A percentile compares a stretch with the other conserved stretches of the same genome.
phyloP scores from a whole-genome alignment of 1,139 yeast genomes.

The Candida glucosophila region DNA sequence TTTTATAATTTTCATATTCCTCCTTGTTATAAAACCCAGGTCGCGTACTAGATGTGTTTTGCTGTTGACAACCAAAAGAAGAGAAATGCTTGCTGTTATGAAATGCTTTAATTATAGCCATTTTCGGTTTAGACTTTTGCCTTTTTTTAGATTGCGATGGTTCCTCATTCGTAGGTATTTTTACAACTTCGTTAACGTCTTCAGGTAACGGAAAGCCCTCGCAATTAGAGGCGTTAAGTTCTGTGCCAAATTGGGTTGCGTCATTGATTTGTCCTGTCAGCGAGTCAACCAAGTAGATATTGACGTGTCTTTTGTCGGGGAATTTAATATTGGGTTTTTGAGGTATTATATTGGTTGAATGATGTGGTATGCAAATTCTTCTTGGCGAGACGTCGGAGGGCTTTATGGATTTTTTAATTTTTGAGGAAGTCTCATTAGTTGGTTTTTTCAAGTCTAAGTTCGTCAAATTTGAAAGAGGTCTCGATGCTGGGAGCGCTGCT shows the following conservation, averaged over 20 bases:
- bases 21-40: conserved; percentile 25
- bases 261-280: conserved; percentile 59
- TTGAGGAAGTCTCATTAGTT: not conserved
- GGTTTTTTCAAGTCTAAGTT: conserved; percentile 11
- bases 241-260: conserved; percentile 72
- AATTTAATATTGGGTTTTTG: conserved; percentile 32
- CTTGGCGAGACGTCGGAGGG: conserved; percentile 16
- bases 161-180: conserved; percentile 52
- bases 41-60: not conserved
- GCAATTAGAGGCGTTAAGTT: conserved; percentile 55
- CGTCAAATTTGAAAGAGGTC: conserved; percentile 18
- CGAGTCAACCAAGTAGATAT: conserved; percentile 55
- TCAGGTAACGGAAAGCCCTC: conserved; percentile 61
- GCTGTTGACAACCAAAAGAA: not conserved
- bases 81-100: conserved; percentile 14
- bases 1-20: conserved; percentile 19
- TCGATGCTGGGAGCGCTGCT: conserved; percentile 21
- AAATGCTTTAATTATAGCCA: conserved; percentile 50
- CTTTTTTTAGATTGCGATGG: conserved; percentile 4
- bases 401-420: not conserved
- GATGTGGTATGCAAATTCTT: conserved; percentile 38
- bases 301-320: conserved; percentile 14
- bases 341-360: conserved; percentile 16
- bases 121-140: conserved; percentile 20
- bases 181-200: conserved; percentile 50